These are phyloP conservation scores for Paralagenidium karlingii DNA, from an alignment of 352 stramenopile species.

Conservation along the genomic window DNA sequence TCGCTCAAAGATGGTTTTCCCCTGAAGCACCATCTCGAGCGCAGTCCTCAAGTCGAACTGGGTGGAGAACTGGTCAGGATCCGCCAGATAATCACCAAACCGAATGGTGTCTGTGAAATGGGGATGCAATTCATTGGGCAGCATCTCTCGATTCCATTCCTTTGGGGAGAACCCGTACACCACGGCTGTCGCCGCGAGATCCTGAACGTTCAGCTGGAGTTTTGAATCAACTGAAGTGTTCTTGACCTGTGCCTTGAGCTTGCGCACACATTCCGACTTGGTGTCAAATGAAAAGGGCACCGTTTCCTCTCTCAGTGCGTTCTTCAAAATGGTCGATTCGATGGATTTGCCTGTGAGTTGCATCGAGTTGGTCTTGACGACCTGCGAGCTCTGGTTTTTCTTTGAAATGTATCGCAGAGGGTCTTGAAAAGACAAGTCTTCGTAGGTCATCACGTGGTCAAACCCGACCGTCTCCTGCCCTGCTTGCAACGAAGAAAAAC, in stretches of 20 bases:
- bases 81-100: no score
- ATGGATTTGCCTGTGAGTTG: no score
- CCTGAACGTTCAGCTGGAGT: conserved; percentile 4
- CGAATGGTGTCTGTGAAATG: conserved; percentile 4
- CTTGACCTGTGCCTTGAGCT: no score
- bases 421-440: no score
- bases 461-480: conserved; percentile 4
- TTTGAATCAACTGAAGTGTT: neutral
- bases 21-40: conserved; percentile 16
- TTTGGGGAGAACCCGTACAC: conserved; percentile 13
- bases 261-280: neutral
- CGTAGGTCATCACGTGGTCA: conserved; percentile 3
- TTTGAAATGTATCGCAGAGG: no score
- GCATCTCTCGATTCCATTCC: conserved; percentile 12
- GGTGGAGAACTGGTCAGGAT: no score
- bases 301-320: conserved; percentile 2
- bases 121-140: conserved; percentile 1
- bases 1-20: conserved; percentile 12
- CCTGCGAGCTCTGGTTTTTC: no score
- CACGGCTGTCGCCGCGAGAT: conserved; percentile 10
- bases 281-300: conserved; percentile 5
- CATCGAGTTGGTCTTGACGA: no score
- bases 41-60: conserved; percentile 5
- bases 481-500: conserved; percentile 10
- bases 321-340: conserved; percentile 9